Evolutionary conservation across 169 alveolate genomes (phyloP).

Genomic region (Pseudocohnilembus persalinus): DNA sequence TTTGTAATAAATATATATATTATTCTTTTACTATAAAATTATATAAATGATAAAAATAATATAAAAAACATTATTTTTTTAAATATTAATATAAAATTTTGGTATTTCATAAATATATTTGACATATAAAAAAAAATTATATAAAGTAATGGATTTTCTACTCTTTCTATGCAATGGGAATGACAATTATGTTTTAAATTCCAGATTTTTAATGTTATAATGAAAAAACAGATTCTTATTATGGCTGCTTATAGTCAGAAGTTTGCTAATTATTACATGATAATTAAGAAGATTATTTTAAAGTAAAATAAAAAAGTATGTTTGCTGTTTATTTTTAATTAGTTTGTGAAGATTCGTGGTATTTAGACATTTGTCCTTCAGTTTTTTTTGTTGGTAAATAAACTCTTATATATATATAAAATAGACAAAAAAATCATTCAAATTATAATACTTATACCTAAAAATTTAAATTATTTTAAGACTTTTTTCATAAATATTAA

Average conservation of each 20-base stretch:
- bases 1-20: constrained; percentile 1
- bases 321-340: constrained; percentile 29
- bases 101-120: no score
- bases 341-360: constrained; percentile 22
- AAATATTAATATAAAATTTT: no score
- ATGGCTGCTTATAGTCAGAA: constrained; percentile 9
- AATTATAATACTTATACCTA: no score
- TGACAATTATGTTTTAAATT: constrained; percentile 25
- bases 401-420: not conserved
- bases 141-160: constrained; percentile 36
- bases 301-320: not conserved
- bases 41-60: not conserved
- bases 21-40: not conserved
- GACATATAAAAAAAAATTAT: no score
- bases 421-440: not conserved
- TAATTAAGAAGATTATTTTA: constrained; percentile 12
- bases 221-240: no score
- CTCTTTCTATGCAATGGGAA: constrained; percentile 39
- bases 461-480: no score
- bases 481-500: not conserved
- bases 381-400: constrained; percentile 36
- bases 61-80: not conserved
- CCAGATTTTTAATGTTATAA: constrained; percentile 23
- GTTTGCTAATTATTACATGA: constrained; percentile 9
- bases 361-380: constrained; percentile 17